Evolutionary conservation across 2,329 filamentous ascomycete species (phyloP).

Genomic region (Hypocrella siamensis): DNA sequence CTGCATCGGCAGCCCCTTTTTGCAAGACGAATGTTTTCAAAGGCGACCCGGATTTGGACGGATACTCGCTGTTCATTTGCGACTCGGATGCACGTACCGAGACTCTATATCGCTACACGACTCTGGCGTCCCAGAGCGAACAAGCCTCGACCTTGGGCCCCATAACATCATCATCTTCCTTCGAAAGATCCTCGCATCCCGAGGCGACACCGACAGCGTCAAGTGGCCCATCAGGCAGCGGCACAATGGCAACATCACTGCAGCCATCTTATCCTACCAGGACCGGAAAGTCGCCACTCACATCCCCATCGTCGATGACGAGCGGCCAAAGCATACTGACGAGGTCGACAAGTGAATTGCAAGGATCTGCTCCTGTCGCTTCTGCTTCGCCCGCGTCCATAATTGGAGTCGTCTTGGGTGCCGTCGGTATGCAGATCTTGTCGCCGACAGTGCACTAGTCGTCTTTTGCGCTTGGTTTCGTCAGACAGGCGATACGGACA

Average conservation of each 20-base stretch:
- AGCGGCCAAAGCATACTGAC: background rate
- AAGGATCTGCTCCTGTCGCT: background rate
- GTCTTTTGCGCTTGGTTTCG: no score
- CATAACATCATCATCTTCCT: background rate
- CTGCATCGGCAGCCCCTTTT: slow-evolving; percentile 5
- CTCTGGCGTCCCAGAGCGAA: background rate
- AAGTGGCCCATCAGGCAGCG: background rate
- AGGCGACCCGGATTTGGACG: slow-evolving; percentile 4
- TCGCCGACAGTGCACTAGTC: no score
- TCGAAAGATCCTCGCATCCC: background rate
- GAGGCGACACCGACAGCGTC: background rate
- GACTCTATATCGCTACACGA: slow-evolving; percentile 7
- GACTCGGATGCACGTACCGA: slow-evolving; percentile 7
- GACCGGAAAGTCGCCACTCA: no score
- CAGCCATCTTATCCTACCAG: no score
- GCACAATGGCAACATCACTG: background rate
- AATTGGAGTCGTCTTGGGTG: background rate
- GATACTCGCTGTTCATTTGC: slow-evolving; percentile 9
- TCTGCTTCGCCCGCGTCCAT: background rate
- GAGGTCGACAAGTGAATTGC: background rate
- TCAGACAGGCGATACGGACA: no score
- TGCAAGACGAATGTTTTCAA: slow-evolving; percentile 10
- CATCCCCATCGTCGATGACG: background rate
- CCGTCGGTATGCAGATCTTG: background rate
- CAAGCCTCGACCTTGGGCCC: background rate